Conservation (phyloP, 371 early-diverging fungal genomes). For the Actinomucor elegans region DNA sequence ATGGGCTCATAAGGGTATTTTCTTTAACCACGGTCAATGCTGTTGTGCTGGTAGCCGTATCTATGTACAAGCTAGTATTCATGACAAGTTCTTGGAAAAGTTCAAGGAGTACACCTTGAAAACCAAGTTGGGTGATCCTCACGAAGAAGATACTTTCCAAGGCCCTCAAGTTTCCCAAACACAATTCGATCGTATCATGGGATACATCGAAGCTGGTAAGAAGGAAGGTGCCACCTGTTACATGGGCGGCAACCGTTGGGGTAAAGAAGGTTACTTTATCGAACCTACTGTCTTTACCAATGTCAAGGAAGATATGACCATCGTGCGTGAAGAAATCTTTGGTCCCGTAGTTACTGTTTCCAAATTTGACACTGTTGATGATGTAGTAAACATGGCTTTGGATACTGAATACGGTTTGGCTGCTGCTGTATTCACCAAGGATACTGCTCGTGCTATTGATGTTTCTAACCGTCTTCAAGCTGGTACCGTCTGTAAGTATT, state of each 20-base stretch:
- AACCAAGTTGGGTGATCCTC: conserved; percentile 62
- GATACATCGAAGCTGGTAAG: conserved; percentile 52
- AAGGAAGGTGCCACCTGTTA: conserved; percentile 50
- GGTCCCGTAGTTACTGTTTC: conserved; percentile 77
- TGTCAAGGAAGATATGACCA: conserved; percentile 55
- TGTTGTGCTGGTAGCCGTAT: conserved; percentile 86
- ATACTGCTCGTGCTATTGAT: conserved; percentile 66
- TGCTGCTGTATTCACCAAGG: conserved; percentile 78
- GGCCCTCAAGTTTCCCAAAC: conserved; percentile 76
- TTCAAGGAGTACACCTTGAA: conserved; percentile 61
- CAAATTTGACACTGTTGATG: conserved; percentile 65
- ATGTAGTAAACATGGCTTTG: conserved; percentile 75
- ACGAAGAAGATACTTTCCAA: conserved; percentile 57
- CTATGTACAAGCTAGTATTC: conserved; percentile 76
- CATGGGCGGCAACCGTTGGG: conserved; percentile 51
- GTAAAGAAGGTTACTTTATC: conserved; percentile 50
- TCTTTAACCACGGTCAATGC: conserved; percentile 84
- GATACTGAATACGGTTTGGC: conserved; percentile 75
- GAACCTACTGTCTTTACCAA: conserved; percentile 51
- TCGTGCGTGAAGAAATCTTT: conserved; percentile 76
- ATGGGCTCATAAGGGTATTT: conserved; percentile 71
- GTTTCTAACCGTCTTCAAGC: conserved; percentile 64
- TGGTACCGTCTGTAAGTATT: conserved; percentile 76
- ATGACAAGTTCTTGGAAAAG: conserved; percentile 68
- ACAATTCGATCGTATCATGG: conserved; percentile 74